Base-by-base conservation (phyloP, 2,329 filamentous ascomycete species). In the Aspergillus sp. region DNA sequence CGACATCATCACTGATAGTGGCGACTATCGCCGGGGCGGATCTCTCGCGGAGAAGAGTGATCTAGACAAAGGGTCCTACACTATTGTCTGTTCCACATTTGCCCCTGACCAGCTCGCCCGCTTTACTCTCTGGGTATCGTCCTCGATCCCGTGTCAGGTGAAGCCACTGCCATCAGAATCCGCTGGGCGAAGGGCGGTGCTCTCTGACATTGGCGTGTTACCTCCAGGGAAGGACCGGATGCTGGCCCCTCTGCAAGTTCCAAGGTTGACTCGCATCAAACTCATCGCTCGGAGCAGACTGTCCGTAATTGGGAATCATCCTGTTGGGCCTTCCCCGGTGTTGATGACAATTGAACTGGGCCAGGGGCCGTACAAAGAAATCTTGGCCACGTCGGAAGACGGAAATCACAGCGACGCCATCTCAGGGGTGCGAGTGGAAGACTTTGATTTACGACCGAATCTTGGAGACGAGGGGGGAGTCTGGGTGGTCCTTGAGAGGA, bases 1-100 rank as follows among this genome's bases (percentile, higher is more conserved):
- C 60, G 92, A 97, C 66, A 84, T 97, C 36, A 81, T 95, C 20
- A 83, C 83, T 19, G 87, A 90, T 51, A 95, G 90, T 31, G 89
- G 89, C n/a, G 91, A 96, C 60, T 97, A 99, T 71, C 86, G 89
- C 45, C 85, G 87, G 23, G 88, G 88, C 23, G 89, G 88, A 66
- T 88, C 89, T 3, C 77, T 91, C 29, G 86, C 88, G 2, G 83
- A 89, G 56, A 74, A 82, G 5, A 60, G 70, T 64, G 64, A 76
- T 17, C 74, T 96, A 16, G 84, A 86, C 36, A 75, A 83, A 1
- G 93, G 93, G 0, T 79, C 79, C 0, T 99, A 97, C 70, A 97
- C 90, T 0, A 80, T 96, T 51, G 88, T 97, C 5, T 93, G 88
- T 67, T 96, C 91, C 2, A 96, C 93, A 0, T 97, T 95, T 68